Evolutionary conservation across 805 yeast genomes (phyloP), one percentile per base, ranked within the genome.

Genomic region (Starmerella bombicola): DNA sequence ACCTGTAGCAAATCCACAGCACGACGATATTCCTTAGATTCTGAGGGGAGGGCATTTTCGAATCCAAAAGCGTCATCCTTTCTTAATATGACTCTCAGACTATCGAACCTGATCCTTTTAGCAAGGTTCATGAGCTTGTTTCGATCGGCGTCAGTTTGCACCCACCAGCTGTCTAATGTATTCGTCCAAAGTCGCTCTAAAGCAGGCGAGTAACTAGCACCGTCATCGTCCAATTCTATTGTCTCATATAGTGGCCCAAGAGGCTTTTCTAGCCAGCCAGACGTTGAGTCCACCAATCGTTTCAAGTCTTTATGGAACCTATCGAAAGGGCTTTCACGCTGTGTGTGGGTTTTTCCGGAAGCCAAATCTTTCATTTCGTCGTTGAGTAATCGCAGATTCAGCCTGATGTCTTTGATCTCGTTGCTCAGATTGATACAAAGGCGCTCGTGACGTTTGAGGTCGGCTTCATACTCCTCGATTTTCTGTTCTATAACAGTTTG

Each of bases 161-260:
- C 95, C 26, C 81, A 65, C 58, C 83, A 84, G 0, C 83, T 66
- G 30, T 68, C 73, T 7, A 81, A 57, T 0, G 72, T 58, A 8
- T 62, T 59, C 2, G 67, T 67, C 23, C 84, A 55, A 1, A 66
- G 54, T 0, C 72, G 58, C 51, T 82, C 93, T 5, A 86, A 55
- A 4, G 79, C 58, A 19, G 69, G 69, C 4, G 38, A 21, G 29
- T 26, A 48, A 16, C 24, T 39, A 68, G 60, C 84, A 84, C 86
- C 22, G 63, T 56, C 17, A 50, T 60, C 72, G 7, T 74, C 79
- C 12, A 88, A 63, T 4, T 70, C 64, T 2, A 84, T 64, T 44
- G 62, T 61, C 3, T 66, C 49, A 1, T 95, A 95, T 2, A 88
- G 47, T 0, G 98, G 98, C 0, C 97, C 97, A 15, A 78, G 58